Base-by-base conservation (phyloP, 2,329 filamentous ascomycete genomes). In the Colletotrichum scovillei region DNA sequence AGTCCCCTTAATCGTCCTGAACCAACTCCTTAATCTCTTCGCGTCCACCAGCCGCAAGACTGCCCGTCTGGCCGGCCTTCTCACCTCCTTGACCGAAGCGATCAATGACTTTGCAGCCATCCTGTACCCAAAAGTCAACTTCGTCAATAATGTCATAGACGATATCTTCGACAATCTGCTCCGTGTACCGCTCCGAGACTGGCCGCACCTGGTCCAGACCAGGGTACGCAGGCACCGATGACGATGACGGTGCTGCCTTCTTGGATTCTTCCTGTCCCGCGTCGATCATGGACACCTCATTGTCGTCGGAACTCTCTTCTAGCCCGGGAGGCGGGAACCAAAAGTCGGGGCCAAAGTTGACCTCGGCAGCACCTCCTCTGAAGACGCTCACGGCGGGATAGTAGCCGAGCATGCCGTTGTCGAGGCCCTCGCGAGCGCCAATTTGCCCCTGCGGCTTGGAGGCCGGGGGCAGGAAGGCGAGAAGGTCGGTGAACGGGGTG, bases 371-470 rank as follows among this genome's bases (percentile, higher is more conserved):
- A 28, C 96, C 97, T 65, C 95, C 96, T 57, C 94, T 92, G 84
- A 98, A 98, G 26, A 97, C 93, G 77, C 95, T 97, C 24, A 99
- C 91, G 26, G 95, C 94, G 1, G 97, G 97, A 79, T 97, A 98
- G 84, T 99, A 99, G 12, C 97, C 97, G 1, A 98, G 89, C 88
- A 97, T 94, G 46, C 96, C 97, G 79, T 99, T 97, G 79, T 99
- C 97, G 74, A 97, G 91, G 32, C 95, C 95, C 74, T 97, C 93
- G 63, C 97, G 88, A 22, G 94, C 95, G 14, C 94, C 94, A 55
- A 93, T 88, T 75, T 93, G 91, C 6, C 89, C 85, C 73, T 91
- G 89, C 5, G 93, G 92, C 74, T 91, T 92, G 5, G 94, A 97
- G 0, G 97, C 95, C 0, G 95, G 96, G 0, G 97, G 97, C 0